Percentiles rank a stretch among this genome's conserved stretches.
These are phyloP conservation scores for Lomentospora prolificans DNA, from an alignment of 2,329 filamentous ascomycete species.

Conservation along the genomic window DNA sequence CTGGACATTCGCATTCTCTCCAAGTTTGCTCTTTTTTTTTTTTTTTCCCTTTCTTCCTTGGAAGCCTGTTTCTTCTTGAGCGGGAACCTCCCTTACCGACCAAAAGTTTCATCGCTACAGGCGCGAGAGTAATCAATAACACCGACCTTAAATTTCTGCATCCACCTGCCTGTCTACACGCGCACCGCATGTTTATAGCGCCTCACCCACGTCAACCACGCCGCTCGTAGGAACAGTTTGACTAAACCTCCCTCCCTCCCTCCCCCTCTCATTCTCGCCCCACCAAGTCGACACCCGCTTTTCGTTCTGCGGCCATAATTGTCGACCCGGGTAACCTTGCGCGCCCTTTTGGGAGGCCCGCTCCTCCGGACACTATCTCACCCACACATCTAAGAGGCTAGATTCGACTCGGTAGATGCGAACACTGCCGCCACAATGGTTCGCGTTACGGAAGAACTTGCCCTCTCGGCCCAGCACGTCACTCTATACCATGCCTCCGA, in stretches of 20 bases:
- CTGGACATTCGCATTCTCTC: neutral
- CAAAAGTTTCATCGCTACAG: neutral
- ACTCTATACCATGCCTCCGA: constrained; percentile 86
- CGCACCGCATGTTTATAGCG: constrained; percentile 6
- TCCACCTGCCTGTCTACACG: constrained; percentile 2
- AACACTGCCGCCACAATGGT: constrained; percentile 56
- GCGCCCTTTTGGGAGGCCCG: constrained; percentile 6
- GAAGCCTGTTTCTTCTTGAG: neutral
- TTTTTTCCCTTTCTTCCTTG: no score
- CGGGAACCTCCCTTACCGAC: neutral
- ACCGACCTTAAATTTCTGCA: constrained; percentile 3
- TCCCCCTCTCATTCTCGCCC: neutral
- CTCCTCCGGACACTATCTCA: constrained; percentile 4
- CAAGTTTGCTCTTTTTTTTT: neutral
- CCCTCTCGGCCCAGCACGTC: constrained; percentile 70
- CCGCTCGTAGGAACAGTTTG: neutral
- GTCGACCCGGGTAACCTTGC: constrained; percentile 1
- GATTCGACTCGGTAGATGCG: neutral
- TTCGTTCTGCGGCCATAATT: constrained; percentile 1
- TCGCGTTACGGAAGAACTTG: constrained; percentile 67
- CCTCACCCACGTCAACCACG: neutral
- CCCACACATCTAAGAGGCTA: constrained; percentile 2
- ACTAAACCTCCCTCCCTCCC: neutral
- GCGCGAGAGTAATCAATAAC: neutral
- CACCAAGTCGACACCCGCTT: neutral